phyloP scores from a whole-genome alignment of 148 eudicot genomes.

The Rhododendron molle region DNA sequence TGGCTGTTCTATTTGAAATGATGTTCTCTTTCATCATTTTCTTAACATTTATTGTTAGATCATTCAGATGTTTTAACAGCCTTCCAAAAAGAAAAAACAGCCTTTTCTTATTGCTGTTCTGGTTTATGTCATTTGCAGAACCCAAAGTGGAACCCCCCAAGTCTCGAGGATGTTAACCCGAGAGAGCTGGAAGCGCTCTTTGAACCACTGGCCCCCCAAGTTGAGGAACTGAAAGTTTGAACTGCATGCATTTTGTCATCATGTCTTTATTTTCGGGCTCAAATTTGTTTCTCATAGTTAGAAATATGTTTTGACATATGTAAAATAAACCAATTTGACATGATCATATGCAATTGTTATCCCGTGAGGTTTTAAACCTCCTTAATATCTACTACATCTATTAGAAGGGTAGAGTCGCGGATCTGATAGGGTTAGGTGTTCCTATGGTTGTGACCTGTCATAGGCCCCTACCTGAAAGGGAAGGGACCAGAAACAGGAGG shows the following conservation, averaged over 20 bases:
- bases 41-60: background rate
- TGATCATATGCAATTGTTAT: background rate
- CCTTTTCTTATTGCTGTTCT: background rate
- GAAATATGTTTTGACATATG: background rate
- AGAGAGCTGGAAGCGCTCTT: slow-evolving; percentile 68
- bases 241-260: background rate
- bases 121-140: slow-evolving; percentile 42
- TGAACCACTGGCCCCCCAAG: slow-evolving; percentile 44
- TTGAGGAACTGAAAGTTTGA: slow-evolving; percentile 51
- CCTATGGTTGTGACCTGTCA: background rate
- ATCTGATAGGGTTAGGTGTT: background rate
- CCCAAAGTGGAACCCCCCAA: slow-evolving; percentile 83
- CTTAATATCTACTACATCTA: background rate
- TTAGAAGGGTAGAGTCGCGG: background rate
- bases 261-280: background rate
- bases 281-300: background rate
- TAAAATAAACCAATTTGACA: background rate
- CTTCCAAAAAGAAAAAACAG: no score
- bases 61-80: background rate
- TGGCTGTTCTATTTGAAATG: background rate
- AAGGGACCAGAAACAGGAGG: background rate
- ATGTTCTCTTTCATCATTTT: background rate
- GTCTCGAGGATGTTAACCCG: slow-evolving; percentile 53
- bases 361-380: background rate
- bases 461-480: background rate